phyloP scores from a whole-genome alignment of 2,329 filamentous ascomycete genomes.

The Sporothrix euskadiensis region DNA sequence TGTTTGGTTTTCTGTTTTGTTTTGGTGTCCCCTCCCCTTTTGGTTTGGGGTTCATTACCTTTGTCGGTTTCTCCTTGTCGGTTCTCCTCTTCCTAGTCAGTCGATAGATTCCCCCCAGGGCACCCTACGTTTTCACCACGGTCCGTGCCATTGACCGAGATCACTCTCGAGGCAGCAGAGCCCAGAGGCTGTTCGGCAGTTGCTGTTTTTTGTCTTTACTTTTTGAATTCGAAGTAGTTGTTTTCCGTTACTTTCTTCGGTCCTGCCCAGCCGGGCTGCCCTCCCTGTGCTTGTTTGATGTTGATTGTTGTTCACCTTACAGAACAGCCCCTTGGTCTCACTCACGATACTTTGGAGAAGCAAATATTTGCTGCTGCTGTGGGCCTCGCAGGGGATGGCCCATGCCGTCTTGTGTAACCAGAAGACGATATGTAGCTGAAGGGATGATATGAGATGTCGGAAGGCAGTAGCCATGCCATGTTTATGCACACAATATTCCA shows the following conservation, averaged over 20 bases:
- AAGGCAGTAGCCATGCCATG: background rate
- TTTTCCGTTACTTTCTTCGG: background rate
- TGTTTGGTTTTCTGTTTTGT: too few species aligned
- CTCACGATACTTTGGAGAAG: background rate
- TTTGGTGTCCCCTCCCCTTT: background rate
- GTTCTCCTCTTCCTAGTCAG: slow-evolving; percentile 19
- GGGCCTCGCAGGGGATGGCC: background rate
- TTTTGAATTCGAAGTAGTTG: background rate
- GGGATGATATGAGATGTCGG: background rate
- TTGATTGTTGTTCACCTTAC: background rate
- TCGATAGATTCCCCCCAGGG: slow-evolving; percentile 32
- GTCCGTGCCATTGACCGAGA: slow-evolving; percentile 24
- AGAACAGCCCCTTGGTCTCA: background rate
- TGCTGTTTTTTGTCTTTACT: slow-evolving; percentile 14
- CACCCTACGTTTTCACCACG: slow-evolving; percentile 25
- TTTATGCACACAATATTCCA: background rate
- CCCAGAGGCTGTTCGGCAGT: slow-evolving; percentile 26
- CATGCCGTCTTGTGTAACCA: background rate
- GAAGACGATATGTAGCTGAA: background rate
- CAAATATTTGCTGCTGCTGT: background rate
- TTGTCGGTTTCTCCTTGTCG: background rate
- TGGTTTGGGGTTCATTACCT: background rate
- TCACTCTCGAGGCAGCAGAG: slow-evolving; percentile 28
- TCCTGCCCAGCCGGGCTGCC: background rate
- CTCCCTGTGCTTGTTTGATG: background rate